Base-by-base conservation (phyloP, 768 basidiomycete species). In the Baorangia bicolor region DNA sequence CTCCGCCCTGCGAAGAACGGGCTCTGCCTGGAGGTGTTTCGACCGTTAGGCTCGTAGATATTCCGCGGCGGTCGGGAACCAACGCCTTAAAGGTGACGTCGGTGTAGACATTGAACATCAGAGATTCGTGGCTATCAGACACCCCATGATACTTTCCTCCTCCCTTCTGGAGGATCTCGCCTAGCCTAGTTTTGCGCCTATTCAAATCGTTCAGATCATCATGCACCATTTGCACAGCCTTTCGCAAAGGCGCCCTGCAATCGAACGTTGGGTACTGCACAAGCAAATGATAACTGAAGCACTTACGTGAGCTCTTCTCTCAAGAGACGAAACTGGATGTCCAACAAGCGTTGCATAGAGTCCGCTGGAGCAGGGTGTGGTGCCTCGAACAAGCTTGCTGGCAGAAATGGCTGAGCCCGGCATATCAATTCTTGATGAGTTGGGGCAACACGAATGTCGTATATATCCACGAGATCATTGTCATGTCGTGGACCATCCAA, bases 241-340 rank as follows among this genome's bases (percentile, higher is more conserved):
- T 74, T 8, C 85, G 75, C 28, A 86, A 64, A 0, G 84, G 78
- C 0, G 84, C 83, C 5, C 84, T 85, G 47, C 3, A 51, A 35
- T 35, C 42, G 41, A 38, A 25, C 6, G 34, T 58, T 34, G 37
- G 45, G 33, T 45, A 33, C n/a, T 7, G 20, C 13, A n/a, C 30
- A 28, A 25, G 7, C 4, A 31, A 16, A 21, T 0, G 39, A 37
- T 8, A 42, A 42, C 4, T 2, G 2, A n/a, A 6, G 16, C 8
- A 65, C 81, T 23, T 61, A 87, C 82, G 79, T 86, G 18, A 87
- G 70, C 53, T 92, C 90, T 59, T 90, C 90, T 35, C 90, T 75
- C 34, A 92, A 71, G 0, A 91, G 76, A 33, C 90, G 81, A 67
- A 88, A 92, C 59, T 92, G 88, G 4, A 86, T 80, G 54, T 92